Evolutionary conservation across 805 yeast species (phyloP).

Genomic region (Suhomyces vadensis): DNA sequence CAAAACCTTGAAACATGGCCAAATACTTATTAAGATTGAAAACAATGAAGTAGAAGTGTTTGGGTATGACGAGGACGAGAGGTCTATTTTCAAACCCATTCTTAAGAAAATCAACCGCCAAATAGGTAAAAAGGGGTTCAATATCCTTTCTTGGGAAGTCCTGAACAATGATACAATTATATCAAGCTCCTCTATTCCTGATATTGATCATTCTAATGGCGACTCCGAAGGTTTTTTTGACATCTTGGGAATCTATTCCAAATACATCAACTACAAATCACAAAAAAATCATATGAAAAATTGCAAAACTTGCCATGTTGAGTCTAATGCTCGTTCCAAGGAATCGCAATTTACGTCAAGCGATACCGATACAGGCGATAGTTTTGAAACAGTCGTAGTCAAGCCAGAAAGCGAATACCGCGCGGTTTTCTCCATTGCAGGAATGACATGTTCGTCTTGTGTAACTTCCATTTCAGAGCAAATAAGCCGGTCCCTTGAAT

Average conservation of each 20-base stretch:
- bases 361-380: slow-evolving; percentile 10
- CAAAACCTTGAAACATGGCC: slow-evolving; percentile 6
- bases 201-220: slow-evolving; percentile 1
- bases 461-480: slow-evolving; percentile 27
- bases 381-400: slow-evolving; percentile 29
- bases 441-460: slow-evolving; percentile 46
- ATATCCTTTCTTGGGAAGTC: slow-evolving; percentile 37
- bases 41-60: slow-evolving; percentile 31
- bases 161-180: slow-evolving; percentile 17
- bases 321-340: slow-evolving; percentile 5
- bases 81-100: slow-evolving; percentile 8
- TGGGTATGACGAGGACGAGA: slow-evolving; percentile 13
- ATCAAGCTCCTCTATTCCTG: slow-evolving; percentile 10
- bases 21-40: slow-evolving; percentile 19
- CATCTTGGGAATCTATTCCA: slow-evolving; percentile 16
- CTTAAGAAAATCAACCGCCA: slow-evolving; percentile 25
- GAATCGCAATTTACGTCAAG: background rate
- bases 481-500: slow-evolving; percentile 6
- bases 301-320: slow-evolving; percentile 43
- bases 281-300: slow-evolving; percentile 38
- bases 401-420: slow-evolving; percentile 30
- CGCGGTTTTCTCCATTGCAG: slow-evolving; percentile 55
- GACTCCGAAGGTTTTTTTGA: slow-evolving; percentile 18
- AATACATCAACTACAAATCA: slow-evolving; percentile 17
- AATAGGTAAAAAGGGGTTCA: slow-evolving; percentile 40